Conservation (phyloP, 306 rosid genomes). For the Rosa lucieae region DNA sequence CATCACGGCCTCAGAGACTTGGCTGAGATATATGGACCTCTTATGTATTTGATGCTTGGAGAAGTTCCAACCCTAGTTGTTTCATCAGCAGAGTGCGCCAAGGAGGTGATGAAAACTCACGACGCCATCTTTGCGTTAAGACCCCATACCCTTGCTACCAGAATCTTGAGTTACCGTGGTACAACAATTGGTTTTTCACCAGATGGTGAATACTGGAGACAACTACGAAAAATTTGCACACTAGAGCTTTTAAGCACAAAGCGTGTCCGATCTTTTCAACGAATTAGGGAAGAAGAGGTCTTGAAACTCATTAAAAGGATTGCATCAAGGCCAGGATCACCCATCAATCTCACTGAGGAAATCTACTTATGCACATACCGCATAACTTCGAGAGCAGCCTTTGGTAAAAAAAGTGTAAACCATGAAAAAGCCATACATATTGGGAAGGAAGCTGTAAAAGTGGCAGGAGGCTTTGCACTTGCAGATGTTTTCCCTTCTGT, state of each 20-base stretch:
- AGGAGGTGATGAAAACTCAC: slow-evolving; percentile 42
- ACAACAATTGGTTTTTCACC: not conserved
- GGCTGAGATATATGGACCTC: slow-evolving; percentile 34
- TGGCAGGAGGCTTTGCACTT: slow-evolving; percentile 26
- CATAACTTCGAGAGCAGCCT: slow-evolving; percentile 30
- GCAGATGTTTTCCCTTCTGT: slow-evolving; percentile 39
- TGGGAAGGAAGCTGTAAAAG: not conserved
- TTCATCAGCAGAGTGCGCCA: slow-evolving; percentile 43
- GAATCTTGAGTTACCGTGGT: not conserved
- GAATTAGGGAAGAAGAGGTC: slow-evolving; percentile 2
- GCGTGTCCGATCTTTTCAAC: not conserved
- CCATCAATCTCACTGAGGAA: slow-evolving; percentile 27
- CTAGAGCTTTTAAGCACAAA: slow-evolving; percentile 25
- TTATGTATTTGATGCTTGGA: slow-evolving; percentile 45
- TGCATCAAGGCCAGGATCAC: slow-evolving; percentile 27
- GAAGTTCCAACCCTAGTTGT: slow-evolving; percentile 29
- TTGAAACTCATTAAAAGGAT: not conserved
- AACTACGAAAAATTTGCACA: slow-evolving; percentile 22
- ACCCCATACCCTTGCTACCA: slow-evolving; percentile 9
- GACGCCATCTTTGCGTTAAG: slow-evolving; percentile 36
- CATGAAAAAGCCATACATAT: slow-evolving; percentile 24
- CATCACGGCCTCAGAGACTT: slow-evolving; percentile 31
- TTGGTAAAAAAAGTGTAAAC: slow-evolving; percentile 33
- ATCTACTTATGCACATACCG: slow-evolving; percentile 5
- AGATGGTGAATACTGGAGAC: slow-evolving; percentile 7